Evolutionary conservation across 2,329 filamentous ascomycete species (phyloP).

Genomic region (Pseudopithomyces chartarum): DNA sequence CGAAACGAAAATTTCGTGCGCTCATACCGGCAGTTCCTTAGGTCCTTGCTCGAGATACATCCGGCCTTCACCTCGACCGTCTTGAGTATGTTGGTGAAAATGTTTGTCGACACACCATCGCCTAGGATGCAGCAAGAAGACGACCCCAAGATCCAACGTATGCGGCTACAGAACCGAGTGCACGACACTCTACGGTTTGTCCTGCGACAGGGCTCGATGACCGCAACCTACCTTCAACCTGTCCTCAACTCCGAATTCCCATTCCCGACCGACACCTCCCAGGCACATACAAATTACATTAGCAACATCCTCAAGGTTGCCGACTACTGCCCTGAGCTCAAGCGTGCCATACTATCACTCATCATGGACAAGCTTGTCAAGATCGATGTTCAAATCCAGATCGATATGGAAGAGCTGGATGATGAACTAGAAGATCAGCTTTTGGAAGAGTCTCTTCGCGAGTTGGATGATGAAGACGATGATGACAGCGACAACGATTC

Average conservation of each 20-base stretch:
- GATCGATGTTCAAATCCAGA: slow-evolving; percentile 93
- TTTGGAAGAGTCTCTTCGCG: slow-evolving; percentile 59
- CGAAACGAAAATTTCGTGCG: slow-evolving; percentile 64
- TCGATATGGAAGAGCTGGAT: slow-evolving; percentile 89
- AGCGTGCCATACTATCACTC: slow-evolving; percentile 78
- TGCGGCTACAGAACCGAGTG: slow-evolving; percentile 72
- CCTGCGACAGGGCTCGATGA: slow-evolving; percentile 79
- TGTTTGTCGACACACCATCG: slow-evolving; percentile 69
- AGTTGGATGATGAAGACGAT: slow-evolving; percentile 52
- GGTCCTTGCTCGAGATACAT: slow-evolving; percentile 77
- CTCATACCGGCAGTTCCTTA: slow-evolving; percentile 61
- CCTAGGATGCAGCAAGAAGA: slow-evolving; percentile 59
- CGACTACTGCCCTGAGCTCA: slow-evolving; percentile 76
- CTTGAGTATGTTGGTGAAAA: slow-evolving; percentile 78
- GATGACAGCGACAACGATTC: slow-evolving; percentile 73
- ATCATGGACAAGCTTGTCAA: slow-evolving; percentile 88
- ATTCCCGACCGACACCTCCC: slow-evolving; percentile 74
- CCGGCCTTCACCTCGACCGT: slow-evolving; percentile 76
- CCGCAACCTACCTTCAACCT: slow-evolving; percentile 70
- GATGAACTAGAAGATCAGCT: slow-evolving; percentile 82
- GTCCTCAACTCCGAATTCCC: slow-evolving; percentile 74
- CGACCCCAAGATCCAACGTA: slow-evolving; percentile 63
- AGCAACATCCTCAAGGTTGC: slow-evolving; percentile 80
- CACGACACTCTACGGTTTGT: slow-evolving; percentile 79
- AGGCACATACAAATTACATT: slow-evolving; percentile 85